Percentiles rank a stretch among this genome's conserved stretches.
Conservation (phyloP, 83 land plant species). For the Diphasiastrum complanatum region DNA sequence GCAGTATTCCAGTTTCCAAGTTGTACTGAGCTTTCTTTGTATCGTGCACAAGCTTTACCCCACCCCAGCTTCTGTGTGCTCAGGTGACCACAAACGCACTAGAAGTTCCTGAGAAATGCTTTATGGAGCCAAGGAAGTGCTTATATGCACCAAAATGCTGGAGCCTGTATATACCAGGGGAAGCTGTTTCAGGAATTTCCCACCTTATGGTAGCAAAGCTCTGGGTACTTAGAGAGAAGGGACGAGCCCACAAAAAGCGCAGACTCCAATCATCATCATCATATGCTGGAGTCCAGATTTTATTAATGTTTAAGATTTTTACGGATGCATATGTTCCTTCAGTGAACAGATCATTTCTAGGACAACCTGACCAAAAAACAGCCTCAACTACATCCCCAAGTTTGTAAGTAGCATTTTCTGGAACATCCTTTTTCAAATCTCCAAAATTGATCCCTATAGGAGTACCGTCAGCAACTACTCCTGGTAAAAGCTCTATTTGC, state of each 20-base stretch:
- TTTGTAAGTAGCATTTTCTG: no score
- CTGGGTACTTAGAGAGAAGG: neutral
- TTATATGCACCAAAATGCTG: neutral
- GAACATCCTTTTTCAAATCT: no score
- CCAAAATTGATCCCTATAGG: conserved; percentile 3
- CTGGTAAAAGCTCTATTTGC: neutral
- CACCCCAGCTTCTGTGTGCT: no score
- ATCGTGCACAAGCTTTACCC: no score
- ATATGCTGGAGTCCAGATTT: neutral
- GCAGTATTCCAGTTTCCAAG: no score
- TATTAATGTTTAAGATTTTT: neutral
- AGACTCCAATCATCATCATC: conserved; percentile 7
- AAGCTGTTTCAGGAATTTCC: neutral
- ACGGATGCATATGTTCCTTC: neutral
- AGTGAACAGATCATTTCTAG: neutral
- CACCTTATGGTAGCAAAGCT: conserved; percentile 6
- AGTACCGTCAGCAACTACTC: neutral
- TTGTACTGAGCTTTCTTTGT: no score
- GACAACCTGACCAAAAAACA: conserved; percentile 3
- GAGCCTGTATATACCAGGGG: neutral
- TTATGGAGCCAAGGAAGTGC: neutral
- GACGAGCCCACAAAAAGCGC: neutral
- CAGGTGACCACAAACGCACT: no score
- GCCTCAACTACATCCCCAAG: conserved; percentile 3
- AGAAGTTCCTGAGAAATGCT: conserved; percentile 1